phyloP scores from a whole-genome alignment of 306 rosid genomes.

The Lathyrus aphaca region DNA sequence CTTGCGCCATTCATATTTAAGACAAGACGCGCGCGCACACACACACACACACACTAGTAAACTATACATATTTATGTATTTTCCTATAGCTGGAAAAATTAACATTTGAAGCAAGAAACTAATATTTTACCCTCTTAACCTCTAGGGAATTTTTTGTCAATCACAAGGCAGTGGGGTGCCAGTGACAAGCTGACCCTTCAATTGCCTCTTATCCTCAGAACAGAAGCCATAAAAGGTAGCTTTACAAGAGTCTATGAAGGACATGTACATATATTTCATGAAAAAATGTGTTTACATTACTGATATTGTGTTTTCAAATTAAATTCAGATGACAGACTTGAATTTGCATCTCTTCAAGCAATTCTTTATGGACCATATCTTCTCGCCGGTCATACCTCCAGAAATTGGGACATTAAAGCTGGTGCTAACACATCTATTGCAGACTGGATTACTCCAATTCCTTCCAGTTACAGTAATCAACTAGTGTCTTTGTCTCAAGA shows the following conservation, averaged over 20 bases:
- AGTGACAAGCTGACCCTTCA: constrained; percentile 66
- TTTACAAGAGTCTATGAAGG: not conserved
- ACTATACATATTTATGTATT: not conserved
- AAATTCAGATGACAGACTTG: constrained; percentile 78
- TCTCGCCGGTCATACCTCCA: constrained; percentile 63
- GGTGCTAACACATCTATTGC: constrained; percentile 37
- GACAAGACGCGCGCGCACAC: not conserved
- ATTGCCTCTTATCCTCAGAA: constrained; percentile 68
- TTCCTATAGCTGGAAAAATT: not conserved
- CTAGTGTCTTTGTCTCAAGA: constrained; percentile 62
- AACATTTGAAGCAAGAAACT: constrained; percentile 26
- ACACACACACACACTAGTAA: not conserved
- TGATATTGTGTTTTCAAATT: constrained; percentile 35
- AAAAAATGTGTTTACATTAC: not conserved
- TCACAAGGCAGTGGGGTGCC: constrained; percentile 59
- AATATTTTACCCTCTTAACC: constrained; percentile 13
- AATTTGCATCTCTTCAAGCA: constrained; percentile 67
- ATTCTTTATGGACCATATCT: constrained; percentile 83
- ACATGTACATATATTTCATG: not conserved
- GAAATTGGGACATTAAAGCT: constrained; percentile 60
- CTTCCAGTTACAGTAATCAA: constrained; percentile 52
- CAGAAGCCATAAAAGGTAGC: constrained; percentile 75
- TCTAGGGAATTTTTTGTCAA: constrained; percentile 65
- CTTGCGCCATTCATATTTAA: not conserved
- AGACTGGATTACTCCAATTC: constrained; percentile 75